Percentiles rank a stretch among this genome's conserved stretches.
These are phyloP conservation scores for Podospora bellae-mahoneyi DNA, from an alignment of 495 filamentous ascomycete species.

Conservation along the genomic window DNA sequence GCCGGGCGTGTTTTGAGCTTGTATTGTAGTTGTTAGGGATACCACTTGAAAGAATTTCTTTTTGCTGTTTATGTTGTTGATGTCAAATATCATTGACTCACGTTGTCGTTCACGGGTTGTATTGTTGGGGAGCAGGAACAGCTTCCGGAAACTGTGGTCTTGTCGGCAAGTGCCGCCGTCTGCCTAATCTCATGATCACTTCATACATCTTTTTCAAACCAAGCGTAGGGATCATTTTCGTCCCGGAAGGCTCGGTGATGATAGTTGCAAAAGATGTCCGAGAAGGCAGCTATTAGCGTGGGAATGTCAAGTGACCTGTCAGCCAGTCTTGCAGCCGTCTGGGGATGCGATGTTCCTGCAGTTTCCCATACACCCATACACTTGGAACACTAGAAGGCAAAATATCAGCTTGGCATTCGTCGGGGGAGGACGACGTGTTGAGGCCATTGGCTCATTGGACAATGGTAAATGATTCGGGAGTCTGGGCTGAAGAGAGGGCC, in stretches of 20 bases:
- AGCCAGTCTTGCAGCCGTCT: not conserved
- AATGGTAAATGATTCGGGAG: not conserved
- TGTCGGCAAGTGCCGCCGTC: not conserved
- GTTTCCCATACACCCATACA: not conserved
- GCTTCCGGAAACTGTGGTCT: too few species aligned
- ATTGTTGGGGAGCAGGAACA: not conserved
- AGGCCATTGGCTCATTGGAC: not conserved
- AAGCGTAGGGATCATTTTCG: not conserved
- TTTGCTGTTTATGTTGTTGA: not conserved
- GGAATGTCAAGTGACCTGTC: not conserved
- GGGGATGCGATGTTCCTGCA: not conserved
- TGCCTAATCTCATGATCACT: not conserved
- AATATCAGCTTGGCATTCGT: not conserved
- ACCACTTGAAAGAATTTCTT: constrained; percentile 4
- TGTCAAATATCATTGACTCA: not conserved
- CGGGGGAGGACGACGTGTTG: not conserved
- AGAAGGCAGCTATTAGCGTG: not conserved
- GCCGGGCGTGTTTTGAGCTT: not conserved
- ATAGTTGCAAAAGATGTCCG: not conserved
- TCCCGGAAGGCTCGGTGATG: not conserved
- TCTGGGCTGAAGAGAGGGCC: not conserved
- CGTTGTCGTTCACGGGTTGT: not conserved
- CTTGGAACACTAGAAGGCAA: not conserved
- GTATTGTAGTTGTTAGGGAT: constrained; percentile 10
- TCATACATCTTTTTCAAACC: not conserved